Base-by-base conservation (phyloP, 2,329 filamentous ascomycete genomes). In the Ceratocystis cacaofunesta region DNA sequence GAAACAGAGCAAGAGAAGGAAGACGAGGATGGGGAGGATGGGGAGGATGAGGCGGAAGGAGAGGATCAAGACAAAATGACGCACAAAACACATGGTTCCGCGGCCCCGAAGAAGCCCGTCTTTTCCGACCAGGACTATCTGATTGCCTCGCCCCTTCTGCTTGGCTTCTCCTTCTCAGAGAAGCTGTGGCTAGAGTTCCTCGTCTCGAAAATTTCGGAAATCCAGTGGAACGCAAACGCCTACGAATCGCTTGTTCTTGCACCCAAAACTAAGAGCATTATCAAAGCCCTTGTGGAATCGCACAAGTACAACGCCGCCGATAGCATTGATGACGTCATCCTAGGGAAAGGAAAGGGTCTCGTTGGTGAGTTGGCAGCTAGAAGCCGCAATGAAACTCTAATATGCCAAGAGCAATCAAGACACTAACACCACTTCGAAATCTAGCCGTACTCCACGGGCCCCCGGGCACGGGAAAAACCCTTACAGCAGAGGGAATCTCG, bases 121-220 rank as follows among this genome's bases (percentile, higher is more conserved):
- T 92, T 94, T 72, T 88, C 82, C 0, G 89, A 94, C 61, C 90
- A 95, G 68, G 89, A 96, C 70, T 86, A 94, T 28, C 78, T 96
- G 5, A 86, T 95, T 61, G 86, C 90, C 1, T 92, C 89, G 1
- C 88, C 91, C 0, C 85, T 95, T 0, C 89, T 95, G 0, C 81
- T 95, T 1, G 92, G 91, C 0, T 96, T 95, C 70, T 84, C 89
- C 0, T 65, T 58, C 1, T 7, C 1, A 32, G 71, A 70, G 72
- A 44, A 61, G 57, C 2, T 62, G 2, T 62, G 61, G 61, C 41
- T 62, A 5, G 61, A 62, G 36, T 76, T 78, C 50, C 76, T 72
- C 46, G 69, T 78, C 30, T 76, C 79, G 48, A 75, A 79, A 61
- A 73, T 79, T 66, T 69, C 72, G 48, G 74, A 75, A 2, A 71